These are phyloP conservation scores for Bothriochloa decipiens DNA, from an alignment of 176 grass and related monocot species.

Conservation along the genomic window DNA sequence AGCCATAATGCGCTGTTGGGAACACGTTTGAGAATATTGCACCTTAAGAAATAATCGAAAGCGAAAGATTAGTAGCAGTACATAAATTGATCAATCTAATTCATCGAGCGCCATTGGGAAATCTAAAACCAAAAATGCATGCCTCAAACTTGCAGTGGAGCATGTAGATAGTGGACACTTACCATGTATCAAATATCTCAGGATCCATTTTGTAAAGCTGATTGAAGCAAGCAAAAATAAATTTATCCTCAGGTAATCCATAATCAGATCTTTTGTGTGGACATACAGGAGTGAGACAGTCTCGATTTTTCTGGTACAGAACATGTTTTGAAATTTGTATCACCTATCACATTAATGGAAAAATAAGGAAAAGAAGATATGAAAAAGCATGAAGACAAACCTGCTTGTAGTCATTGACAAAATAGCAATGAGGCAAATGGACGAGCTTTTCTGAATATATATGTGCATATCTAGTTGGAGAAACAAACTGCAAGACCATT, in stretches of 20 bases:
- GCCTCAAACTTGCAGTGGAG: slow-evolving; percentile 4
- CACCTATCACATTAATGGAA: background rate
- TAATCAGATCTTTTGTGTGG: slow-evolving; percentile 84
- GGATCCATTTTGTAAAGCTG: slow-evolving; percentile 98
- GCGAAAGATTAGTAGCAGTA: background rate
- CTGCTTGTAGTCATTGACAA: slow-evolving; percentile 93
- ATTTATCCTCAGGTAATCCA: slow-evolving; percentile 78
- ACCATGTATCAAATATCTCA: slow-evolving; percentile 91
- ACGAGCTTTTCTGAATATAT: slow-evolving; percentile 93
- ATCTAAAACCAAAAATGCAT: background rate
- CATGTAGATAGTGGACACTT: slow-evolving; percentile 15
- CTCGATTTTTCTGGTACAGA: slow-evolving; percentile 64
- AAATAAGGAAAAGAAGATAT: background rate
- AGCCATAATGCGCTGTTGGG: slow-evolving; percentile 84
- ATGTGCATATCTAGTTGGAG: slow-evolving; percentile 64
- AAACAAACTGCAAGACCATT: slow-evolving; percentile 79
- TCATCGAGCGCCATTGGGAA: background rate
- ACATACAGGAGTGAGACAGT: slow-evolving; percentile 61
- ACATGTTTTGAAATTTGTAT: slow-evolving; percentile 9
- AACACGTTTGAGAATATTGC: slow-evolving; percentile 87
- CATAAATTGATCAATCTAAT: background rate
- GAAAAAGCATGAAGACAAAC: slow-evolving; percentile 32
- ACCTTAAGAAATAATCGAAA: slow-evolving; percentile 50
- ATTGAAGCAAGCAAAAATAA: slow-evolving; percentile 96
- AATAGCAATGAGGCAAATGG: slow-evolving; percentile 90